Conservation (phyloP, 305 asterid genomes). For the Fraxinus platypoda region DNA sequence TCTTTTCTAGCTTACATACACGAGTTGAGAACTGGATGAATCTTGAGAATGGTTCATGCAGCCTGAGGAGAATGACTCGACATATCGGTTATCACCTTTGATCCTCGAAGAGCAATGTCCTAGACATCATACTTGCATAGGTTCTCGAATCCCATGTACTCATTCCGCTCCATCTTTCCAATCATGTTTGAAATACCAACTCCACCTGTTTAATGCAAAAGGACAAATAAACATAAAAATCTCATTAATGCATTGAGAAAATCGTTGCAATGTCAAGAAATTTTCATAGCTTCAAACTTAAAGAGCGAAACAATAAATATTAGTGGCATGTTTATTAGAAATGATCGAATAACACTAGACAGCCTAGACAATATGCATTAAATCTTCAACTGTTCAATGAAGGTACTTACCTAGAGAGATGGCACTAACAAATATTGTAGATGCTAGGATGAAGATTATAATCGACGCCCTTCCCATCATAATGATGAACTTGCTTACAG, state of each 20-base stretch:
- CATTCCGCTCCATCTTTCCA: slow-evolving; percentile 60
- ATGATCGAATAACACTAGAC: neutral
- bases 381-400: neutral
- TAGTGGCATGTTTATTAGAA: neutral
- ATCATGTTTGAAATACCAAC: slow-evolving; percentile 90
- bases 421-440: slow-evolving; percentile 89
- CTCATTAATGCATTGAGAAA: too few species aligned
- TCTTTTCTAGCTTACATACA: neutral
- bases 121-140: slow-evolving; percentile 74
- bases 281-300: neutral
- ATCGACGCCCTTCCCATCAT: slow-evolving; percentile 83
- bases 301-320: neutral
- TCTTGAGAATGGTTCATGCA: neutral
- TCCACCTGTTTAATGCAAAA: slow-evolving; percentile 56
- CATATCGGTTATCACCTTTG: neutral
- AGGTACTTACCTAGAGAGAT: slow-evolving; percentile 66
- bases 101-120: neutral
- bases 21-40: neutral
- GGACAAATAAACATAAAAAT: neutral
- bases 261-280: neutral
- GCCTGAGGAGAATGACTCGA: neutral
- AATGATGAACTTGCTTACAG: slow-evolving; percentile 62
- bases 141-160: slow-evolving; percentile 95
- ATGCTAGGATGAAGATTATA: slow-evolving; percentile 80
- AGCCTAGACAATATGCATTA: neutral